Conservation (phyloP, 805 yeast species). For the Candida oleophila region DNA sequence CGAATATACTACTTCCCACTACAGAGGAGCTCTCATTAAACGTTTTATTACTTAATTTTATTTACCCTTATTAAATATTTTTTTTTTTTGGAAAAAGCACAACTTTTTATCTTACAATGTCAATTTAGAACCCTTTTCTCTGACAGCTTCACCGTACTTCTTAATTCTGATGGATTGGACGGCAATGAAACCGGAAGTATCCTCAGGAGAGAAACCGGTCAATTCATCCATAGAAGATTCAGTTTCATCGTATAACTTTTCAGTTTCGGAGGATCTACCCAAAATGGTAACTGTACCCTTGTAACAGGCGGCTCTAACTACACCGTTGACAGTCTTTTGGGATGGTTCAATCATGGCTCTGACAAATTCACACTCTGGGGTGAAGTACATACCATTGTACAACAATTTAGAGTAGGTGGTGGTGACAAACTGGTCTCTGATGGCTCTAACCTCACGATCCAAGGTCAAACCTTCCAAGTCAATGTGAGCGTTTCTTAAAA, state of each 20-base stretch:
- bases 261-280: conserved; percentile 95
- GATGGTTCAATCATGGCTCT: conserved; percentile 94
- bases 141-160: conserved; percentile 95
- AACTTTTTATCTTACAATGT: conserved; percentile 37
- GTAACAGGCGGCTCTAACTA: conserved; percentile 89
- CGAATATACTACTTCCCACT: too few species aligned
- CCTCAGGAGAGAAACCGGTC: conserved; percentile 96
- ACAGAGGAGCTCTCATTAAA: too few species aligned
- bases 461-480: conserved; percentile 96
- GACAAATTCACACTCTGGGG: conserved; percentile 97
- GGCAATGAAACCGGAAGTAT: conserved; percentile 95
- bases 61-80: neutral
- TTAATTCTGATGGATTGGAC: conserved; percentile 98
- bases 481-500: conserved; percentile 90
- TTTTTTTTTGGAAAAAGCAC: neutral
- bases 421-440: conserved; percentile 95
- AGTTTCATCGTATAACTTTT: conserved; percentile 95
- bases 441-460: conserved; percentile 96
- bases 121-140: conserved; percentile 65
- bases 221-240: conserved; percentile 99
- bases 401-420: conserved; percentile 85
- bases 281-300: conserved; percentile 82
- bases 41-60: neutral
- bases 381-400: conserved; percentile 96
- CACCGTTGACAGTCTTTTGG: conserved; percentile 93